A percentile compares a stretch with the other conserved stretches of the same genome.
These are phyloP conservation scores for Cladosporium sphaerospermum DNA, from an alignment of 2,329 filamentous ascomycete genomes.

Conservation along the genomic window DNA sequence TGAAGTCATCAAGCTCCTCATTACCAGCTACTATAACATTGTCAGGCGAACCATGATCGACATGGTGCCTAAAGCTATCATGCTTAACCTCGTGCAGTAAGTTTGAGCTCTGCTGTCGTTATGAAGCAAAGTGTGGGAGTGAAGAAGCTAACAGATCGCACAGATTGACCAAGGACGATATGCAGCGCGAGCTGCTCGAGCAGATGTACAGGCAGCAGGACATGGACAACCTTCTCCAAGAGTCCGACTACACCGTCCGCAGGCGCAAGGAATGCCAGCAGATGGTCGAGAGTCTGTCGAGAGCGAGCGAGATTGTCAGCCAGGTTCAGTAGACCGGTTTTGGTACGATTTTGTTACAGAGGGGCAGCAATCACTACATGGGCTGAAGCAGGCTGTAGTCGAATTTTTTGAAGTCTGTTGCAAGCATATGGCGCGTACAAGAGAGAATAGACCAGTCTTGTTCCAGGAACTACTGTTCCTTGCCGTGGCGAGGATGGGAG, in stretches of 20 bases:
- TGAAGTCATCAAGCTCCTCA: conserved; percentile 96
- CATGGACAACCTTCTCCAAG: conserved; percentile 90
- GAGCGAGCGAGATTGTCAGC: conserved; percentile 94
- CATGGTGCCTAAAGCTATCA: conserved; percentile 99
- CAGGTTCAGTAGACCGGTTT: conserved; percentile 50
- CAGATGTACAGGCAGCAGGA: conserved; percentile 93
- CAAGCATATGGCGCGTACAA: neutral
- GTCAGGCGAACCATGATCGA: conserved; percentile 98
- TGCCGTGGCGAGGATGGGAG: no score
- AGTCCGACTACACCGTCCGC: conserved; percentile 93
- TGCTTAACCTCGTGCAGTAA: conserved; percentile 93
- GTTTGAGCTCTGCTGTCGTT: conserved; percentile 34
- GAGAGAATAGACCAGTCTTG: neutral
- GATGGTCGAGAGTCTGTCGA: conserved; percentile 90
- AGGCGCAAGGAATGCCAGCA: conserved; percentile 97
- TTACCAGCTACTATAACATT: conserved; percentile 96
- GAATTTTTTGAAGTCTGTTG: neutral
- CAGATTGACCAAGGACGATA: conserved; percentile 93
- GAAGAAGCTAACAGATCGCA: neutral
- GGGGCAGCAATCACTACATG: no score
- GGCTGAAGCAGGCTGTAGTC: no score
- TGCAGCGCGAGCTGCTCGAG: conserved; percentile 94
- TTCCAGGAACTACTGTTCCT: neutral
- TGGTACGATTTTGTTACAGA: neutral
- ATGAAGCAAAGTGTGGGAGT: conserved; percentile 12